Evolutionary conservation across 768 basidiomycete species (phyloP).

Genomic region (Tephrocybe sp.): DNA sequence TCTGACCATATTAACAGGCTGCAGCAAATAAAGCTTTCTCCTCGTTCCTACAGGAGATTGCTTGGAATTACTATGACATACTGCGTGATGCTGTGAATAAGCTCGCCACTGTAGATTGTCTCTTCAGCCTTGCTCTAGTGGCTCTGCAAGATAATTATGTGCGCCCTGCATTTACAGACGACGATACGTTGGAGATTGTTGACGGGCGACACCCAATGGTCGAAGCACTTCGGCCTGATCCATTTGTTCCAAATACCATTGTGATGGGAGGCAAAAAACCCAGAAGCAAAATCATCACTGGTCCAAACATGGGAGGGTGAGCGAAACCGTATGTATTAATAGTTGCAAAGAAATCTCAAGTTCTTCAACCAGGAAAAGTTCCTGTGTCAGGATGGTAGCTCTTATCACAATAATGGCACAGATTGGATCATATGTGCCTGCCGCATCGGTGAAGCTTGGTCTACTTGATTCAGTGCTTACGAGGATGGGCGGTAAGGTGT

Average conservation of each 20-base stretch:
- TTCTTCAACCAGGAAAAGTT: conserved; percentile 62
- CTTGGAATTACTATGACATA: conserved; percentile 61
- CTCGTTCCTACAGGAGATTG: conserved; percentile 68
- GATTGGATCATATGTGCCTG: conserved; percentile 93
- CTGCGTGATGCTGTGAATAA: conserved; percentile 77
- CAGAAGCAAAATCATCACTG: conserved; percentile 72
- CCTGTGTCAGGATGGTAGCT: conserved; percentile 75
- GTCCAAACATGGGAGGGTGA: conserved; percentile 81
- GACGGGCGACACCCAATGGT: conserved; percentile 95
- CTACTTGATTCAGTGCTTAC: conserved; percentile 84
- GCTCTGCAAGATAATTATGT: conserved; percentile 75
- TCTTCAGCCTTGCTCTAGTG: conserved; percentile 80
- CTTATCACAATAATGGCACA: conserved; percentile 83
- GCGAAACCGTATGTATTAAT: too few relatives aligned
- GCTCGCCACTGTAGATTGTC: conserved; percentile 82
- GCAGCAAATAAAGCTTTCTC: conserved; percentile 66
- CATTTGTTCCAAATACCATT: conserved; percentile 85
- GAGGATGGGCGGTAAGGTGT: conserved; percentile 86
- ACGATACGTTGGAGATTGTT: conserved; percentile 65
- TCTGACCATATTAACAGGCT: conserved; percentile 27
- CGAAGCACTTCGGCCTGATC: conserved; percentile 70
- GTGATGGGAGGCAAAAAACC: conserved; percentile 53
- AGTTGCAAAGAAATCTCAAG: neutral
- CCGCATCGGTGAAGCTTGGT: conserved; percentile 67
- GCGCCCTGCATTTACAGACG: conserved; percentile 71